Percentiles rank a stretch among this genome's conserved stretches.
phyloP scores from a whole-genome alignment of 352 stramenopile genomes.

The Pythium plurisporium region DNA sequence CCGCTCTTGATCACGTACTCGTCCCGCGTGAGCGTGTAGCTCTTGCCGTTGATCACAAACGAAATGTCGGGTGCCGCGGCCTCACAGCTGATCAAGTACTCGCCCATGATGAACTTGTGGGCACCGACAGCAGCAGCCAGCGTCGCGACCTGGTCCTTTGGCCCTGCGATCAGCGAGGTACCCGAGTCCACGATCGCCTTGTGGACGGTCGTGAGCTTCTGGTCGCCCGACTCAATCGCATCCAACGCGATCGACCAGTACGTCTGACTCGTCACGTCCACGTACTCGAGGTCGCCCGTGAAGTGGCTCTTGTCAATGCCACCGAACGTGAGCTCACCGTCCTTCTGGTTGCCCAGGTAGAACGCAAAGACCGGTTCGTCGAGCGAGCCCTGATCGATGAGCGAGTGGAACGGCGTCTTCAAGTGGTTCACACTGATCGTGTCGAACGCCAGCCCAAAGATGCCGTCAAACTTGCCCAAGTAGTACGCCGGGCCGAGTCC shows the following conservation, averaged over 20 bases:
- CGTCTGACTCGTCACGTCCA: constrained; percentile 55
- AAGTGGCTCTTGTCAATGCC: constrained; percentile 87
- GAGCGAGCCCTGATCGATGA: constrained; percentile 85
- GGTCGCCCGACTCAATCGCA: constrained; percentile 41
- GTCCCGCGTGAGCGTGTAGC: constrained; percentile 78
- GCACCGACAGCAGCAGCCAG: constrained; percentile 84
- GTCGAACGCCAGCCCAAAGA: constrained; percentile 97
- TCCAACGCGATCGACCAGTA: constrained; percentile 81
- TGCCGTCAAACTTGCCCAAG: constrained; percentile 96
- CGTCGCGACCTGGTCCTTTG: constrained; percentile 80
- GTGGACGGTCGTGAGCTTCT: constrained; percentile 26
- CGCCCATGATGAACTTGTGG: constrained; percentile 1
- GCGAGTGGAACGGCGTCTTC: constrained; percentile 90
- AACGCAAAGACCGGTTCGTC: constrained; percentile 94
- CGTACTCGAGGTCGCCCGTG: constrained; percentile 90
- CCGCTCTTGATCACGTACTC: constrained; percentile 87
- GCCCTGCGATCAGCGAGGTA: constrained; percentile 93
- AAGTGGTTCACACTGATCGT: constrained; percentile 89
- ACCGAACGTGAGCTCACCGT: constrained; percentile 71
- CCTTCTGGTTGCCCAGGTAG: constrained; percentile 88
- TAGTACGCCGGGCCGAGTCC: constrained; percentile 92
- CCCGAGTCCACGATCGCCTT: constrained; percentile 94
- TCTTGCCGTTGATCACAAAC: constrained; percentile 89
- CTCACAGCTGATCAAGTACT: constrained; percentile 93
- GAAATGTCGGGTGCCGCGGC: constrained; percentile 87